phyloP scores from a whole-genome alignment of 2,329 filamentous ascomycete species.

The Arthrobotrys entomopaga region DNA sequence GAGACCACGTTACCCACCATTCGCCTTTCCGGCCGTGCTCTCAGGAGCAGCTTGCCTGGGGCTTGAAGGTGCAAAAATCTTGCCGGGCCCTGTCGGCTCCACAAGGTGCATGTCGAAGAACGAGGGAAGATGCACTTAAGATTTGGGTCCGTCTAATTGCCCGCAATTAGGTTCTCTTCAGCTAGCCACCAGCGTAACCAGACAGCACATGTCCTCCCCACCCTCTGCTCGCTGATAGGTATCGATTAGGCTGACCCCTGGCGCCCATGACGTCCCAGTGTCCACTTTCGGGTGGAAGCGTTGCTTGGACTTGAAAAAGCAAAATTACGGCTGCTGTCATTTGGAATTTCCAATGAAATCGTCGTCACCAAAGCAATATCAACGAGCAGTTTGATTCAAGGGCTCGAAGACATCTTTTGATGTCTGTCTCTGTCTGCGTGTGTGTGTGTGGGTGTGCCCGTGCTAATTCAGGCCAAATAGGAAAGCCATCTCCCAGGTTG shows the following conservation, averaged over 20 bases:
- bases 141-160: conserved; percentile 52
- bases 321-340: conserved; percentile 29
- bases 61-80: neutral
- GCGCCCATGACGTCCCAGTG: conserved; percentile 52
- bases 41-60: neutral
- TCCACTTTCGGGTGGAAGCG: conserved; percentile 50
- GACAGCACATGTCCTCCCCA: conserved; percentile 53
- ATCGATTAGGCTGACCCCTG: conserved; percentile 42
- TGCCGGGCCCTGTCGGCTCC: conserved; percentile 28
- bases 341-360: conserved; percentile 33
- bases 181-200: conserved; percentile 55
- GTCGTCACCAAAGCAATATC: neutral
- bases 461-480: conserved; percentile 20
- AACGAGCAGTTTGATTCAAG: neutral
- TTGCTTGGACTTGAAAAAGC: conserved; percentile 50
- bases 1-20: conserved; percentile 1
- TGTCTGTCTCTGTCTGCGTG: neutral
- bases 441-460: conserved; percentile 6
- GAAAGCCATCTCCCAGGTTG: conserved; percentile 23
- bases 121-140: conserved; percentile 33
- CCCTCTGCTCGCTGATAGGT: conserved; percentile 35
- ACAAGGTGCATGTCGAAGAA: conserved; percentile 25
- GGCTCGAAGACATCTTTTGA: neutral
- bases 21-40: conserved; percentile 33
- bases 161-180: conserved; percentile 47